phyloP scores from a whole-genome alignment of 2,329 filamentous ascomycete species.

The Fusarium torulosum region DNA sequence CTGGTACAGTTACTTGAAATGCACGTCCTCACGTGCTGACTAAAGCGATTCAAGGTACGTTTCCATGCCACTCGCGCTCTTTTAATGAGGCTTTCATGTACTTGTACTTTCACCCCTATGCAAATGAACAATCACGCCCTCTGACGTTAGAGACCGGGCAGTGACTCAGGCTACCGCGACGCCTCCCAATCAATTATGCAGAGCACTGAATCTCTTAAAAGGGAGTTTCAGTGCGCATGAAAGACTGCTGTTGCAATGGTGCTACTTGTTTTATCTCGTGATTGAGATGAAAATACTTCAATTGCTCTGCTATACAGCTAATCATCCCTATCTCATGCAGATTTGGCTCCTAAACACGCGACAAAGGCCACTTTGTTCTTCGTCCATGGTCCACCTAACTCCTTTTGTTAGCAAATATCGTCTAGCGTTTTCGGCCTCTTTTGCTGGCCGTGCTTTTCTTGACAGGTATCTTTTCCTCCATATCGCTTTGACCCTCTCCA shows the following conservation, averaged over 20 bases:
- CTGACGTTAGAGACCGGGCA: conserved; percentile 37
- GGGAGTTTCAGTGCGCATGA: conserved; percentile 21
- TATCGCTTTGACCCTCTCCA: conserved; percentile 75
- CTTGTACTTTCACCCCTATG: conserved; percentile 27
- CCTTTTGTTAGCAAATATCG: conserved; percentile 1
- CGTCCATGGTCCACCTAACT: conserved; percentile 7
- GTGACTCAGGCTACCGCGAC: conserved; percentile 43
- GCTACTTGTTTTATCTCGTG: conserved; percentile 16
- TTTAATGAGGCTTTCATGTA: conserved; percentile 30
- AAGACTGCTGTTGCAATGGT: conserved; percentile 19
- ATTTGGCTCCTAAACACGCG: conserved; percentile 21
- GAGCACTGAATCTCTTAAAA: conserved; percentile 15
- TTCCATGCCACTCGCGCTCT: conserved; percentile 8
- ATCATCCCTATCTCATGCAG: conserved; percentile 26
- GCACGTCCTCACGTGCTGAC: conserved; percentile 43
- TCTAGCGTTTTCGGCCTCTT: conserved; percentile 56
- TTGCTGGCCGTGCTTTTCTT: conserved; percentile 56
- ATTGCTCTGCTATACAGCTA: conserved; percentile 12
- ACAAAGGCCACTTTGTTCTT: conserved; percentile 40
- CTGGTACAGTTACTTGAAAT: conserved; percentile 33
- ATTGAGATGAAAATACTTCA: conserved; percentile 20
- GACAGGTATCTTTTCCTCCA: conserved; percentile 55
- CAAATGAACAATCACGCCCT: conserved; percentile 24
- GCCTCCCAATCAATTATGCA: conserved; percentile 38
- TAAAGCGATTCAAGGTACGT: conserved; percentile 19